phyloP scores from a whole-genome alignment of 495 filamentous ascomycete species.

The Penicillium manginii region DNA sequence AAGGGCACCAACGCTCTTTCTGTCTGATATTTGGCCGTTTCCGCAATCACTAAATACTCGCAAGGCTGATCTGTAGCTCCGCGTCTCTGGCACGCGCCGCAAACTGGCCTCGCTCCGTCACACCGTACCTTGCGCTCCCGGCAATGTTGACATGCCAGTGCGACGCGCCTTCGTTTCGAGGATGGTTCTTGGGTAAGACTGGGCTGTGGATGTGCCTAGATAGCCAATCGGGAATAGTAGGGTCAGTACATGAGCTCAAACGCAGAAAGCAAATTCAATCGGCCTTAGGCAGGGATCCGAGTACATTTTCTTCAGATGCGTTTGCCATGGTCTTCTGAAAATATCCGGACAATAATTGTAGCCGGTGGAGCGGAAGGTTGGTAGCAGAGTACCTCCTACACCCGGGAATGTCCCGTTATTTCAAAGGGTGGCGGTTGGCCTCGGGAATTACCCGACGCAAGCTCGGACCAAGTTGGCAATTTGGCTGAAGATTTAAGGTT shows the following conservation, averaged over 20 bases:
- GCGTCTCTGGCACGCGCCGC: constrained; percentile 8
- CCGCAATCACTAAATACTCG: constrained; percentile 13
- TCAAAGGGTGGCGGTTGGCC: neutral
- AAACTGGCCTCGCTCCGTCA: constrained; percentile 10
- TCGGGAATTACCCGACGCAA: constrained; percentile 8
- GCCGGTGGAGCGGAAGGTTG: neutral
- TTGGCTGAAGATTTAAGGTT: too few relatives aligned
- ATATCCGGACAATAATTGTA: neutral
- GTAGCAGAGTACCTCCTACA: neutral
- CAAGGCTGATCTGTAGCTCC: constrained; percentile 6
- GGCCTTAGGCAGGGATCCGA: neutral
- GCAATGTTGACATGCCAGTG: constrained; percentile 11
- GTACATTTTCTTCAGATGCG: neutral
- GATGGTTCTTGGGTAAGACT: constrained; percentile 4
- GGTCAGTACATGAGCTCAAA: neutral
- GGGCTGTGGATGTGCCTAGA: constrained; percentile 1
- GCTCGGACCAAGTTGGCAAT: too few relatives aligned
- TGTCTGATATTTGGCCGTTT: constrained; percentile 18
- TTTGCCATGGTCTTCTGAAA: neutral
- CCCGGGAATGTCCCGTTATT: neutral
- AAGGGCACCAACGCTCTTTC: constrained; percentile 12
- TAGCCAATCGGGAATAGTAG: neutral
- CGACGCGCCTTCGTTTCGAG: constrained; percentile 13
- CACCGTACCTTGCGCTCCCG: constrained; percentile 15
- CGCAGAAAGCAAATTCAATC: neutral